Percentiles rank a stretch among this genome's conserved stretches.
Evolutionary conservation across 495 filamentous ascomycete genomes (phyloP).

Genomic region (Astrothelium subdiscretum): DNA sequence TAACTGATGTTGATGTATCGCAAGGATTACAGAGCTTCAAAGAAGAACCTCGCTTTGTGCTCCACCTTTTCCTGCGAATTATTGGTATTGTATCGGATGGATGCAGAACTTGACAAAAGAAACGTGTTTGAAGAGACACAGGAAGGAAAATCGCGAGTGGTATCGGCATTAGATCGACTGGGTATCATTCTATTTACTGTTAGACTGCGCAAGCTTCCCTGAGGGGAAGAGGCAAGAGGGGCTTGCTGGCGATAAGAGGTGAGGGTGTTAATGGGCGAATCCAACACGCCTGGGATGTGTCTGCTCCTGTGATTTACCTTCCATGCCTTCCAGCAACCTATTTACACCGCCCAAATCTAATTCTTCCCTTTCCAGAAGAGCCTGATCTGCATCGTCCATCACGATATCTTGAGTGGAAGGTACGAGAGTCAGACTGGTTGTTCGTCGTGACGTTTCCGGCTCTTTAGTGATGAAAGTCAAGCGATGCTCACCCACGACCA

Average conservation of each 20-base stretch:
- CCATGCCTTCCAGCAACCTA: slow-evolving; percentile 27
- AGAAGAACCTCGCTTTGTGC: slow-evolving; percentile 23
- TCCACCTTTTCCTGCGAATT: slow-evolving; percentile 26
- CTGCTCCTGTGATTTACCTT: slow-evolving; percentile 10
- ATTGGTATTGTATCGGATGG: not conserved
- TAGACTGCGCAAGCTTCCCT: slow-evolving; percentile 3
- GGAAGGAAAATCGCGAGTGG: not conserved
- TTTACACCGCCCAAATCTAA: slow-evolving; percentile 31
- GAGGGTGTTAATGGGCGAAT: slow-evolving; percentile 18
- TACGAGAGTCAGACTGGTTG: not conserved
- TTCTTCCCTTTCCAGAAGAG: slow-evolving; percentile 23
- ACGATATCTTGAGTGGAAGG: slow-evolving; percentile 1
- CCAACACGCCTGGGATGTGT: slow-evolving; percentile 21
- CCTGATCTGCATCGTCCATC: slow-evolving; percentile 19
- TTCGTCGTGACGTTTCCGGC: not conserved
- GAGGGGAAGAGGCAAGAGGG: not conserved
- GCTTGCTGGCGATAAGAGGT: not conserved
- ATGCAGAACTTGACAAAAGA: not conserved
- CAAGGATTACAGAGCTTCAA: slow-evolving; percentile 26
- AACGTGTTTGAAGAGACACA: not conserved
- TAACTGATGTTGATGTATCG: slow-evolving; percentile 19
- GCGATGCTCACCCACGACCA: slow-evolving; percentile 26
- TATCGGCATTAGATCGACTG: not conserved
- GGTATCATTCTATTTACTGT: not conserved
- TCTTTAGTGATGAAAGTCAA: slow-evolving; percentile 22